Evolutionary conservation across 306 rosid genomes (phyloP).

Genomic region (Purshia tridentata): DNA sequence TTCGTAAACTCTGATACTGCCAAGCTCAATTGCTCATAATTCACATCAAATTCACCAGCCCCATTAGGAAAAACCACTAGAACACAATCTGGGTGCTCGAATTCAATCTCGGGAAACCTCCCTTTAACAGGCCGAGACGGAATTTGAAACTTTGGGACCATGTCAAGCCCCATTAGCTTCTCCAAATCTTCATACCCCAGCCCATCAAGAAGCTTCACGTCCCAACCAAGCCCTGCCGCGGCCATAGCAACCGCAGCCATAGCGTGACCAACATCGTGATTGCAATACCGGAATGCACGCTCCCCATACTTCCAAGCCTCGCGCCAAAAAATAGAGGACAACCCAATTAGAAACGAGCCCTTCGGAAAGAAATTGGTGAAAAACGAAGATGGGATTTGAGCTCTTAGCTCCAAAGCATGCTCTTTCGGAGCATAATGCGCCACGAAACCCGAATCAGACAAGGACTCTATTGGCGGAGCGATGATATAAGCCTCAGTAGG

Average conservation of each 20-base stretch:
- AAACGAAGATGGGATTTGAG: conserved; percentile 55
- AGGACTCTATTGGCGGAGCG: conserved; percentile 49
- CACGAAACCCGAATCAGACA: conserved; percentile 53
- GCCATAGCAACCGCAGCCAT: conserved; percentile 84
- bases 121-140: conserved; percentile 69
- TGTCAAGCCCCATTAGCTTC: conserved; percentile 70
- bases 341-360: conserved; percentile 59
- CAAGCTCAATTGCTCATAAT: conserved; percentile 56
- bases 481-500: conserved; percentile 85
- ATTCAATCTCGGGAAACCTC: conserved; percentile 72
- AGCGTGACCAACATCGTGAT: conserved; percentile 92
- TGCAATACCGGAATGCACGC: conserved; percentile 86
- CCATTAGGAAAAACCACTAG: conserved; percentile 67
- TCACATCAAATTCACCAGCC: conserved; percentile 44
- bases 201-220: conserved; percentile 79
- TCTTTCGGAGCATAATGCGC: conserved; percentile 95
- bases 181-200: conserved; percentile 70
- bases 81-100: conserved; percentile 93
- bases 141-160: conserved; percentile 52
- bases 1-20: conserved; percentile 44
- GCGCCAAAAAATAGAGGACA: conserved; percentile 92
- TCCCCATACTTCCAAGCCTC: conserved; percentile 98
- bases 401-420: conserved; percentile 77
- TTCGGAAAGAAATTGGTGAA: conserved; percentile 51
- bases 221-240: conserved; percentile 86